Evolutionary conservation across 306 rosid species (phyloP).

Genomic region (Malus orientalis): DNA sequence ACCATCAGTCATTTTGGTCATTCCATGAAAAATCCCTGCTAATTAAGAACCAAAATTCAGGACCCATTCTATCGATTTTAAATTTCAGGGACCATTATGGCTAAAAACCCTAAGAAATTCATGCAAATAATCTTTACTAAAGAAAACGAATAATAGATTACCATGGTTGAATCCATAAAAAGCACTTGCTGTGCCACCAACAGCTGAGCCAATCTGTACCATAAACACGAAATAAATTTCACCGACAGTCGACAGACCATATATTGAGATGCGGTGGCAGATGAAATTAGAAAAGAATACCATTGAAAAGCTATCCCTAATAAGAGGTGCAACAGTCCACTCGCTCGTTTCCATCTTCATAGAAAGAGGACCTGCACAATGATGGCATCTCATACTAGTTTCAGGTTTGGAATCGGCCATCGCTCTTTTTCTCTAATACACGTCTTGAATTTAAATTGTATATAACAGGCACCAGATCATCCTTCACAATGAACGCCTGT

Average conservation of each 20-base stretch:
- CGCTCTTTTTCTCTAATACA: not conserved
- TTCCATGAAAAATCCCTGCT: no score
- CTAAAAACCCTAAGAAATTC: not conserved
- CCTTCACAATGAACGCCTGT: no score
- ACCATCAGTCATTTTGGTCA: no score
- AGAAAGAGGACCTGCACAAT: constrained; percentile 80
- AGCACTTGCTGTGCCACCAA: constrained; percentile 88
- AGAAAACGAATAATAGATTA: constrained; percentile 8
- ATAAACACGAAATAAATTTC: not conserved
- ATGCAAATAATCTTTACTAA: not conserved
- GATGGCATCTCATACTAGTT: constrained; percentile 48
- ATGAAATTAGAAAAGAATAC: constrained; percentile 15
- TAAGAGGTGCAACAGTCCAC: constrained; percentile 63
- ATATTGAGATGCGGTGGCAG: not conserved
- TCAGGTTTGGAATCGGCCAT: constrained; percentile 6
- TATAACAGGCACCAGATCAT: no score
- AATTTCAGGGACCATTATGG: no score
- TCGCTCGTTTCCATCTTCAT: constrained; percentile 71
- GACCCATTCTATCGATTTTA: no score
- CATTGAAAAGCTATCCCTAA: constrained; percentile 91
- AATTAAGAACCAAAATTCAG: no score
- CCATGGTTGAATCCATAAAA: constrained; percentile 94
- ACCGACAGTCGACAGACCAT: not conserved
- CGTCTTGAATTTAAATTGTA: not conserved
- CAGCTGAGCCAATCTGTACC: constrained; percentile 83